phyloP scores from a whole-genome alignment of 2,329 filamentous ascomycete species.

The Alternaria infectoria region DNA sequence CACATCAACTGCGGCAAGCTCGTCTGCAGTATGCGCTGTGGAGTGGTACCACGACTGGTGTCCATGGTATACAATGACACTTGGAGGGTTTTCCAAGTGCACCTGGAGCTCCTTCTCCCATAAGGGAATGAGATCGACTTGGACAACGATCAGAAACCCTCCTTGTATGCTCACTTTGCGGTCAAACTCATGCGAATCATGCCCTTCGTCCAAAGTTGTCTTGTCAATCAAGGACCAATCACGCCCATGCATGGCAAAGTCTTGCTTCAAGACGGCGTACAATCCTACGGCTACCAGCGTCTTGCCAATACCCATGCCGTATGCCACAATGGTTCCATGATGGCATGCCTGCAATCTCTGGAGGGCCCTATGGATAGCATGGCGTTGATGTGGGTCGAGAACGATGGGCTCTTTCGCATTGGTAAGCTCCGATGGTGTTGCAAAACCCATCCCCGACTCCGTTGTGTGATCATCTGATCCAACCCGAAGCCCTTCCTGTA shows the following conservation, averaged over 20 bases:
- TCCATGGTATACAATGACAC: not conserved
- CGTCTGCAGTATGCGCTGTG: not conserved
- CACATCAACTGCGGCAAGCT: not conserved
- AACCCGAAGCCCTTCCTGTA: not conserved
- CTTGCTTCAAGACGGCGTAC: not conserved
- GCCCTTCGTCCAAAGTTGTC: not conserved
- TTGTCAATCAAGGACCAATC: not conserved
- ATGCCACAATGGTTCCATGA: not conserved
- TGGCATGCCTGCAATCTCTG: not conserved
- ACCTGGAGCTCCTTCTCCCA: not conserved
- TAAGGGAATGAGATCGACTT: not conserved
- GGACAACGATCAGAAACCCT: not conserved
- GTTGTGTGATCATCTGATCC: not conserved
- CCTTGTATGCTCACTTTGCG: not conserved
- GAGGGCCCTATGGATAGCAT: not conserved
- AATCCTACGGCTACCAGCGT: not conserved
- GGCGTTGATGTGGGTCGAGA: not conserved
- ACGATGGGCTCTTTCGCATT: not conserved
- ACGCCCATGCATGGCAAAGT: not conserved
- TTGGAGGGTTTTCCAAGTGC: not conserved
- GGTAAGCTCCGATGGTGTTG: not conserved
- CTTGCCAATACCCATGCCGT: not conserved
- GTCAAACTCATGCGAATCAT: not conserved
- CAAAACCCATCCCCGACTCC: not conserved
- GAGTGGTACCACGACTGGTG: not conserved